These are phyloP conservation scores for Blastomyces emzantsi DNA, from an alignment of 2,329 filamentous ascomycete genomes.

Conservation along the genomic window DNA sequence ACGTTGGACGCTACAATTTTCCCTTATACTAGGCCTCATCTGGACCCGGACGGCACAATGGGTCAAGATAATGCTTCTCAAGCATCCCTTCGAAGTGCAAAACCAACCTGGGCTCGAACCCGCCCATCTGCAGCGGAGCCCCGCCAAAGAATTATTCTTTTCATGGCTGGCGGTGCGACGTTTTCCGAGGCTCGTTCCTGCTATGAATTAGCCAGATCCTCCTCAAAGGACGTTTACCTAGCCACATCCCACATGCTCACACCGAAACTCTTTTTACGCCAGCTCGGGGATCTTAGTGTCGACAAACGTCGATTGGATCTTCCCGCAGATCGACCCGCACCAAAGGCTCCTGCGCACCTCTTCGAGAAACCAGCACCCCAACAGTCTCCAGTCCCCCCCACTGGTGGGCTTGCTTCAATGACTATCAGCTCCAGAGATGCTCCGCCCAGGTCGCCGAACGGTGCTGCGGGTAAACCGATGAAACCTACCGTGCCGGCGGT, in stretches of 20 bases:
- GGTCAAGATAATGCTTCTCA: conserved; percentile 47
- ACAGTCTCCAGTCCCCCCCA: conserved; percentile 18
- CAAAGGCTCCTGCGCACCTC: conserved; percentile 74
- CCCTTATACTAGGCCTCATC: conserved; percentile 63
- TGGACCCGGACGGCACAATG: conserved; percentile 37
- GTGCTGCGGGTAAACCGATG: conserved; percentile 2
- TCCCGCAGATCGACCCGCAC: conserved; percentile 68
- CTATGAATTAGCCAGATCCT: conserved; percentile 70
- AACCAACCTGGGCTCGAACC: conserved; percentile 89
- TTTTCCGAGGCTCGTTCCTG: conserved; percentile 84
- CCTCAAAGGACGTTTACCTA: conserved; percentile 75
- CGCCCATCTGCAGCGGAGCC: conserved; percentile 68
- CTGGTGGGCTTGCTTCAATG: conserved; percentile 29
- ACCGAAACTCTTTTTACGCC: conserved; percentile 70
- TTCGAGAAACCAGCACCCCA: conserved; percentile 55
- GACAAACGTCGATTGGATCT: conserved; percentile 70
- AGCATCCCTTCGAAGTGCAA: conserved; percentile 77
- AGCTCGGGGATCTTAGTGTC: conserved; percentile 68
- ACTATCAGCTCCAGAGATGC: conserved; percentile 29
- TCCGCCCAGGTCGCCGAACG: conserved; percentile 11
- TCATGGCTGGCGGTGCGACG: conserved; percentile 90
- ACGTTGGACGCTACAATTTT: conserved; percentile 58
- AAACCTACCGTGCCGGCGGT: not conserved
- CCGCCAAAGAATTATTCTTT: conserved; percentile 82
- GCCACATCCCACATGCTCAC: conserved; percentile 89